Evolutionary conservation across 164 flowering plant genomes (phyloP).

Genomic region (Malania oleifera): DNA sequence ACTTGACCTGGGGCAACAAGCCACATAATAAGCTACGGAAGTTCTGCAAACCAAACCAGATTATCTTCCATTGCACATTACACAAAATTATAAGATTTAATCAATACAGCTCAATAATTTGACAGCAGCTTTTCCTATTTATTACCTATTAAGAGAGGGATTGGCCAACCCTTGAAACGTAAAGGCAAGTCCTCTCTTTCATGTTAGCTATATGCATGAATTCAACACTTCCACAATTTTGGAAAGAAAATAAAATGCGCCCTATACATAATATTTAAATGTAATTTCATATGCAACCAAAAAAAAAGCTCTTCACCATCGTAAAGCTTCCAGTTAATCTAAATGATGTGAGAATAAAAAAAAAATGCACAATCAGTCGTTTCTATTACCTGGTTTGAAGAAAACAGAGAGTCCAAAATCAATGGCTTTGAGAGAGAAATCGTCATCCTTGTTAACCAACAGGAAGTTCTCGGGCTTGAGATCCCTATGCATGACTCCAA

Average conservation of each 20-base stretch:
- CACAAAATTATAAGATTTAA: background rate
- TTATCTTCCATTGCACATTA: background rate
- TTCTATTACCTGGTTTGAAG: constrained; percentile 74
- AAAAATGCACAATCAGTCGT: background rate
- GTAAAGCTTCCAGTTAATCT: background rate
- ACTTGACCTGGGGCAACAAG: constrained; percentile 60
- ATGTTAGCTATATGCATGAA: no score
- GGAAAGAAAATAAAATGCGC: no score
- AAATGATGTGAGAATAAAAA: background rate
- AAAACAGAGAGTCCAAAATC: constrained; percentile 92
- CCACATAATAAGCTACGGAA: constrained; percentile 5
- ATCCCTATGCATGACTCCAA: constrained; percentile 93
- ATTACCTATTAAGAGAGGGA: background rate
- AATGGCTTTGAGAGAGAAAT: constrained; percentile 87
- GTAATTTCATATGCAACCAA: no score
- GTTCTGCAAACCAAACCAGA: background rate
- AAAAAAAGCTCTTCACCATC: no score
- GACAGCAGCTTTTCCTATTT: background rate
- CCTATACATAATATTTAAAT: no score
- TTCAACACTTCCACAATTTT: no score
- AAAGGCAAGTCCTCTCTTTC: no score
- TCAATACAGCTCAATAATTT: background rate
- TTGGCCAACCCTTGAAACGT: background rate
- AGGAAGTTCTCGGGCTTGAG: constrained; percentile 85
- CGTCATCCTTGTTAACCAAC: constrained; percentile 82